Base-by-base conservation (phyloP, 1,284 basidiomycete genomes). In the Puccinia triticina region DNA sequence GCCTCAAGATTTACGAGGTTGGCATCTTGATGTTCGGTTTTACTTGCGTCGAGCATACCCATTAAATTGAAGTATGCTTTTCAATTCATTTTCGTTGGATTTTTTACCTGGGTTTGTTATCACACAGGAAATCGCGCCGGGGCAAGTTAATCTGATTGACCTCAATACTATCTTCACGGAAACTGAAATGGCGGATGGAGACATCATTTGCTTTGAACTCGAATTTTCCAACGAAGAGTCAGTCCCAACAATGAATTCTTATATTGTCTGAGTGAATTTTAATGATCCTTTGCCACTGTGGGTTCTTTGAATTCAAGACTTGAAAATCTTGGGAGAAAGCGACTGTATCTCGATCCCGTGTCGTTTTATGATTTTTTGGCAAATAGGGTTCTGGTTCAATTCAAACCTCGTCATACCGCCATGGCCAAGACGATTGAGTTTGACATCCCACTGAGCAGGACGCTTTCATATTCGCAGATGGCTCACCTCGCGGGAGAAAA, bases 401-500 rank as follows among this genome's bases (percentile, higher is more conserved):
- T 99, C 92, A 92, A 93, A 88, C 94, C 97, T n/a, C 94, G 94
- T 87, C 91, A 90, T 84, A 94, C 97, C 83, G 95, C 97, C 79
- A 85, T 85, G 71, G 84, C 84, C 10, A 88, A 90, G 40, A 86
- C 85, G 21, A 86, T 86, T 16, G 94, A 96, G 86, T 97, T 99
- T 88, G 93, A 92, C 84, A 89, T 98, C 64, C 91, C 94, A 82
- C 89, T 99, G 77, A 98, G 94, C 90, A 99, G 98, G 91, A 99
- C 99, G 90, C 96, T 98, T 89, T 97, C 96, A 79, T 99, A 99
- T 88, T 96, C 99, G 85, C 92, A 95, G 94, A 98, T 99, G 94
- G 93, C 97, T 1, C 88, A 90, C 83, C 95, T 95, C 88, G 97
- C 94, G 55, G 95, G 94, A 83, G 96, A 99, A 87, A 91, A 91